Percentiles rank a stretch among this genome's conserved stretches.
phyloP scores from a whole-genome alignment of 495 filamentous ascomycete genomes.

The Aspergillus leporis region DNA sequence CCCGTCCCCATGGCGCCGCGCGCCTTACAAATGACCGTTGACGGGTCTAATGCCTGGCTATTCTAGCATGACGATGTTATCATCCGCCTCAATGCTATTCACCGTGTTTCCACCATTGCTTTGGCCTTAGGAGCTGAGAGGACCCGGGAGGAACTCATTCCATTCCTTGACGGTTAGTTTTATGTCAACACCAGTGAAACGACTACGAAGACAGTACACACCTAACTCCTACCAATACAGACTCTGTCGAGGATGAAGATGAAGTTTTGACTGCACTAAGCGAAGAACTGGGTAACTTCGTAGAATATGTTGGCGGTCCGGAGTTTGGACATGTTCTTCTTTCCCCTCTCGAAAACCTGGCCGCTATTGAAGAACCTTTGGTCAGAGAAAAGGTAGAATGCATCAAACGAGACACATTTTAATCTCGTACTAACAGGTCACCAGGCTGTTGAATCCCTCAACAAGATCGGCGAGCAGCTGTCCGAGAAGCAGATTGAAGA shows the following conservation, averaged over 20 bases:
- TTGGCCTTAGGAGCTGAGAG: constrained; percentile 92
- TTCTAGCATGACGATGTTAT: constrained; percentile 94
- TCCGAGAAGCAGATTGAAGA: constrained; percentile 92
- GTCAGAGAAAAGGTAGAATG: constrained; percentile 86
- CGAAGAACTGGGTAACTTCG: constrained; percentile 92
- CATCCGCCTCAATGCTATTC: constrained; percentile 95
- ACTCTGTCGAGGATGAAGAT: constrained; percentile 98
- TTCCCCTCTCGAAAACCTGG: constrained; percentile 95
- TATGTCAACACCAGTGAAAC: constrained; percentile 11
- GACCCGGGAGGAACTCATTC: constrained; percentile 96
- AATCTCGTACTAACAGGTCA: constrained; percentile 20
- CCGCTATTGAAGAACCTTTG: constrained; percentile 95
- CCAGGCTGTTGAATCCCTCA: constrained; percentile 95
- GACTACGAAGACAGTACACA: constrained; percentile 9
- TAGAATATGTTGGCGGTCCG: constrained; percentile 95
- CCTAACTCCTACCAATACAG: constrained; percentile 51
- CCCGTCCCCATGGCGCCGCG: constrained; percentile 4
- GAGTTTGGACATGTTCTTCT: constrained; percentile 93
- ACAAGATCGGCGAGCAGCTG: constrained; percentile 95
- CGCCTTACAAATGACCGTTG: constrained; percentile 1
- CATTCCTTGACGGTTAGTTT: constrained; percentile 89
- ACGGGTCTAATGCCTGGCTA: constrained; percentile 24
- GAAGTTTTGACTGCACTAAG: constrained; percentile 96
- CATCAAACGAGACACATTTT: constrained; percentile 10
- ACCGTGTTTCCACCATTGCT: constrained; percentile 95